Evolutionary conservation across 2,329 filamentous ascomycete species (phyloP), one percentile per base, ranked within the genome.

Genomic region (Parafenestella ontariensis): DNA sequence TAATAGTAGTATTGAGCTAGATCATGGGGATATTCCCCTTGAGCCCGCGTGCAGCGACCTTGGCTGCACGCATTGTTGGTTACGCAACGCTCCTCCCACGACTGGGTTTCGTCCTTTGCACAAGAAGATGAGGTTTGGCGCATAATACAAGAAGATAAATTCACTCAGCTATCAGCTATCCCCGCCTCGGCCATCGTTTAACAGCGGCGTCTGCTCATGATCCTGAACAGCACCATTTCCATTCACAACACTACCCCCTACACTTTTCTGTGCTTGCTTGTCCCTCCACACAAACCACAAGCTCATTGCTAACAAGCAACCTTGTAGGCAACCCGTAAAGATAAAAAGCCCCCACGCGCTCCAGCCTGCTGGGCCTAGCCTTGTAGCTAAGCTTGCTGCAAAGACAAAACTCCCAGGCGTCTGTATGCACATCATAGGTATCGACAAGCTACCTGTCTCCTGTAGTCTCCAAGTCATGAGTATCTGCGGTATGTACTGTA

Each of bases 371-470:
- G 82, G 82, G 0, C 95, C 95, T 18, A 97, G 83, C 41, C 95
- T 85, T 7, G 85, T 86, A 46, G 89, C 92, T 39, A 99, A 79
- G 73, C 92, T 97, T 11, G 84, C 88, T 0, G 94, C 92, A 78
- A 96, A 98, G 6, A 99, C 79, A 64, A 96, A 88, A 54, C 92
- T 92, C 0, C 95, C 95, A 0, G 95, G 95, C 0, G 94, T 97
- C 76, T 99, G 95, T 29, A 99, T 96, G 72, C 90, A 90, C 93
- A 99, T 98, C 89, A 97, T 98, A 4, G 92, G 89, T 52, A 99
- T 95, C 69, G 92, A 96, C 66, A 99, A 79, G 73, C 92, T 96
- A 49, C 92, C 92, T 1, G 96, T 89, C 66, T 93, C 89, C 72
- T 94, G 90, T 53, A 97, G 81, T 47, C 82, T 85, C 78, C 91